These are phyloP conservation scores for Calocera cornea DNA, from an alignment of 768 basidiomycete genomes.

Conservation along the genomic window DNA sequence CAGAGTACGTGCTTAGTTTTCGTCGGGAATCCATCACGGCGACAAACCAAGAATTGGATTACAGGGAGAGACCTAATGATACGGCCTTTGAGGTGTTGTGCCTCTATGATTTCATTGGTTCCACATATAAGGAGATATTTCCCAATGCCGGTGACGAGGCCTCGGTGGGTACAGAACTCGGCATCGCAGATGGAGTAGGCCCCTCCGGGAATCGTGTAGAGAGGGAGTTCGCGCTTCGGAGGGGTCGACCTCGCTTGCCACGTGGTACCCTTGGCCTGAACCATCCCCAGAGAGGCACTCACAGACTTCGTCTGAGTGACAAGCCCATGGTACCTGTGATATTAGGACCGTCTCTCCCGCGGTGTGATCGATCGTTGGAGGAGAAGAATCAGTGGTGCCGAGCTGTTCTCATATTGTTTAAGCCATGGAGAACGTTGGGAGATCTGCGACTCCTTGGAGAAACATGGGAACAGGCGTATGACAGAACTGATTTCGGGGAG, in stretches of 20 bases:
- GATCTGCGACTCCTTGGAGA: conserved; percentile 19
- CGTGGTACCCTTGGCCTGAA: too few species aligned
- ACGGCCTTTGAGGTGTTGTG: too few species aligned
- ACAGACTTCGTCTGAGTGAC: conserved; percentile 12
- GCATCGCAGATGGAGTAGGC: too few species aligned
- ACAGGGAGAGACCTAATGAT: too few species aligned
- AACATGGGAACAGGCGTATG: conserved; percentile 26
- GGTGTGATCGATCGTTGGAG: conserved; percentile 18
- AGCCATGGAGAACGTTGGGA: conserved; percentile 26
- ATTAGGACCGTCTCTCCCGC: conserved; percentile 26
- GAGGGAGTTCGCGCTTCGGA: too few species aligned
- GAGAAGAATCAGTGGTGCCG: conserved; percentile 20
- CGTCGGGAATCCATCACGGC: too few species aligned
- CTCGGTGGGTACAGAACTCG: too few species aligned
- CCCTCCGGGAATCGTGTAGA: too few species aligned
- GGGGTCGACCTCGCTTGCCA: too few species aligned
- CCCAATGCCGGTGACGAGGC: neutral
- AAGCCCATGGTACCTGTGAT: conserved; percentile 22
- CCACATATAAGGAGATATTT: conserved; percentile 13
- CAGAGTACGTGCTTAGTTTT: too few species aligned
- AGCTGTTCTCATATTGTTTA: conserved; percentile 33
- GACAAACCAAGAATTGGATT: too few species aligned
- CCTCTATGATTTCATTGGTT: conserved; percentile 13
- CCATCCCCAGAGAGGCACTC: conserved; percentile 18
- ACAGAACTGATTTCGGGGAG: neutral